Evolutionary conservation across 805 yeast genomes (phyloP), one percentile per base, ranked within the genome.

Genomic region (Ogataea polymorpha): DNA sequence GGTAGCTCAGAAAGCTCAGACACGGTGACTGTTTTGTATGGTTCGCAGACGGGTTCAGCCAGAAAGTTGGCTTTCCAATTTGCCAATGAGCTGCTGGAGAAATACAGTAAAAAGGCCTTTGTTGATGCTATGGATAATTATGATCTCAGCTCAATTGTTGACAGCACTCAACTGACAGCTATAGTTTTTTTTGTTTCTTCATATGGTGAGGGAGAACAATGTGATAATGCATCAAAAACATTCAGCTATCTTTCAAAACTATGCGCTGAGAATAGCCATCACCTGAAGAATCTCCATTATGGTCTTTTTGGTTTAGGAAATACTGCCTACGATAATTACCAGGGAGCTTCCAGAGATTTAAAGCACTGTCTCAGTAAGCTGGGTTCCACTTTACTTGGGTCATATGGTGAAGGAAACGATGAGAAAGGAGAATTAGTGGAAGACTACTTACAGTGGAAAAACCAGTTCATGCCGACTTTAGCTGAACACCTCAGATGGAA

Each of bases 161-260:
- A 75, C 30, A 59, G 86, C 45, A 74, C 79, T 12, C 65, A 65
- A 10, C 73, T 74, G 43, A 26, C 20, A 5, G 15, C 53, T 2
- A 59, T 65, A 21, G 62, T 72, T 38, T 80, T 90, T 55, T 74
- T 90, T 55, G 68, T 91, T 58, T 88, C 97, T 20, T 85, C 96
- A 6, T 89, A 90, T 56, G 98, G 98, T 47, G 97, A 91, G 63
- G 98, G 98, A 56, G 98, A 91, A 60, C 95, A 95, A 50, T 90
- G 98, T 23, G 96, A 90, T 59, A 86, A 86, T 54, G 91, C 95
- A 4, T 71, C 76, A 21, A 75, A 74, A 15, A 83, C 89, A 56
- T 80, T 74, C 57, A 79, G 78, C 35, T 73, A 62, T 56, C 71
- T 55, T 29, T 12, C 23, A 23, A 43, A 36, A 4, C 18, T 26